Evolutionary conservation across 2,329 filamentous ascomycete genomes (phyloP), one percentile per base, ranked within the genome.

Genomic region (Hypoxylon sp.): DNA sequence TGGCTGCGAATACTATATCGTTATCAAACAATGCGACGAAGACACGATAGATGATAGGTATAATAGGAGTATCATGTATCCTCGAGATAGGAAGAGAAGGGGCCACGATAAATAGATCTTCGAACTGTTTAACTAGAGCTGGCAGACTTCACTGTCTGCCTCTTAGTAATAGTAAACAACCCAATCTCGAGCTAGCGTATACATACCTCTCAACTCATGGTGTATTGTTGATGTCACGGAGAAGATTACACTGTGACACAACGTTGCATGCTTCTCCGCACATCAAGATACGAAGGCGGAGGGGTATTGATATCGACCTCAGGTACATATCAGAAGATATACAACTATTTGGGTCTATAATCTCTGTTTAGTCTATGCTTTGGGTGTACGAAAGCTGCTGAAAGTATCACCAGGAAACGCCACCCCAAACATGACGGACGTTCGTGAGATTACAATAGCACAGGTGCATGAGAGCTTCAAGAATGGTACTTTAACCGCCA

Each of bases 371-470:
- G n/a, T n/a, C n/a, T n/a, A n/a, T n/a, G n/a, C n/a, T n/a, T n/a
- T n/a, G 13, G 4, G 13, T 15, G 7, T 33, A 15, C 15, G n/a
- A n/a, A 33, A 15, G 13, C 11, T 33, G 27, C 27, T 29, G 10
- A 29, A 29, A 29, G 27, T 10, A 29, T 11, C 13, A 11, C 8
- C 10, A 6, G 27, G 5, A 6, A 33, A 15, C 1, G 15, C 11
- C 3, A 4, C 13, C 29, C 3, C 13, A 11, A 33, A 51, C 2
- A 65, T 65, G 60, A 15, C 53, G 8, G 54, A 54, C 4, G 45
- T 65, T 11, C 45, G 49, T 37, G 57, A 67, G 50, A 58, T 68
- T 15, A 68, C 66, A 2, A 62, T 67, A 26, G 41, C 29, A 15
- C 18, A 55, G 49, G 66, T 50, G 5, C 66, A 68, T 1, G 54